These are phyloP conservation scores for Ganoderma boninense DNA, from an alignment of 1,284 basidiomycete genomes.

Conservation along the genomic window DNA sequence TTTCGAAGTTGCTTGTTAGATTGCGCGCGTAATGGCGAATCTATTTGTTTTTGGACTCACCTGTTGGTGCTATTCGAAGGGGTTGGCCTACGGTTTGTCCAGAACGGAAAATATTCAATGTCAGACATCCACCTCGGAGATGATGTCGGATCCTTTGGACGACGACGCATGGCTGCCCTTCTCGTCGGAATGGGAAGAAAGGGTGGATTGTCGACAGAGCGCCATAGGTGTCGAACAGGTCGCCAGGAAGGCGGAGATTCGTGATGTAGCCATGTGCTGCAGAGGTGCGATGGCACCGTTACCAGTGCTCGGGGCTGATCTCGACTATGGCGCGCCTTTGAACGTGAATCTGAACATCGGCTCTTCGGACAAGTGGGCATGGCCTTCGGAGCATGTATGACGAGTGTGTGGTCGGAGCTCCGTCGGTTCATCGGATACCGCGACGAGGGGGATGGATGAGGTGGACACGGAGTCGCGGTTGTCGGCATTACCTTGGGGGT, in stretches of 20 bases:
- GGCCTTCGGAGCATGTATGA: not conserved
- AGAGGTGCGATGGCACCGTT: not conserved
- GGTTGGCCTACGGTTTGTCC: no score
- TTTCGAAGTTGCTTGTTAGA: not conserved
- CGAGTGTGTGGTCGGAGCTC: not conserved
- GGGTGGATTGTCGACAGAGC: not conserved
- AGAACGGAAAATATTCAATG: not conserved
- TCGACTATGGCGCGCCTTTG: not conserved
- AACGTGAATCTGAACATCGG: not conserved
- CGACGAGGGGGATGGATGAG: not conserved
- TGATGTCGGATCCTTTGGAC: not conserved
- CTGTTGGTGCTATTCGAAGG: not conserved
- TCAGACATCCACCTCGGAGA: not conserved
- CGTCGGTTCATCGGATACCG: not conserved
- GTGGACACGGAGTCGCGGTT: not conserved
- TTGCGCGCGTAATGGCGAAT: not conserved
- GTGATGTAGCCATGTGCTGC: not conserved
- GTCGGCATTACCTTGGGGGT: not conserved
- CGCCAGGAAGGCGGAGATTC: not conserved
- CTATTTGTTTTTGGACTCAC: not conserved
- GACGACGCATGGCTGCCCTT: not conserved
- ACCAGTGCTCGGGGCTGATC: not conserved
- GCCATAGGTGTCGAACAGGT: not conserved
- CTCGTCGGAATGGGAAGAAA: not conserved
- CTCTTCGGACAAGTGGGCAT: slow-evolving; percentile 1